Conservation (phyloP, 1,284 basidiomycete species). For the Heterobasidion parviporum region DNA sequence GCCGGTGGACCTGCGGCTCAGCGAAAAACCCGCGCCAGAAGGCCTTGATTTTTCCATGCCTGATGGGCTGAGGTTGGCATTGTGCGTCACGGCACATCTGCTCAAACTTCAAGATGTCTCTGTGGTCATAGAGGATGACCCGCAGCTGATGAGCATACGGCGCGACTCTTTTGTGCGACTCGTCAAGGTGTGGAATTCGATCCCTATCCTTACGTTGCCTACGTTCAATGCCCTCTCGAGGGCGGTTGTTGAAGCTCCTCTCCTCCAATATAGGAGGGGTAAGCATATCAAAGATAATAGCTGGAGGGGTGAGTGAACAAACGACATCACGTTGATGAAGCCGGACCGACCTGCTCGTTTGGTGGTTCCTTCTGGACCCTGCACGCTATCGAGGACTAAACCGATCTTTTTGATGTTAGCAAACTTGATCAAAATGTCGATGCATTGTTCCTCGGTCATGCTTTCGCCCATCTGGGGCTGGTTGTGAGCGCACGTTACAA, state of each 20-base stretch:
- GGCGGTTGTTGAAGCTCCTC: conserved; percentile 35
- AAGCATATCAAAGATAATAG: conserved; percentile 47
- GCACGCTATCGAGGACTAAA: conserved; percentile 30
- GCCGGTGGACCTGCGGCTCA: conserved; percentile 31
- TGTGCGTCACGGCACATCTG: conserved; percentile 5
- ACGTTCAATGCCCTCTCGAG: conserved; percentile 2
- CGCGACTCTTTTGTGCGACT: conserved; percentile 40
- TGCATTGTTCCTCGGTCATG: conserved; percentile 32
- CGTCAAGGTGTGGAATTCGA: conserved; percentile 41
- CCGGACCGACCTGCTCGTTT: not conserved
- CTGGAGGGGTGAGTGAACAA: conserved; percentile 19
- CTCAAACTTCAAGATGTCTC: conserved; percentile 21
- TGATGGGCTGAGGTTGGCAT: conserved; percentile 9
- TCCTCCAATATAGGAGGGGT: conserved; percentile 46
- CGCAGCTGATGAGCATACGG: conserved; percentile 59
- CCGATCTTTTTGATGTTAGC: conserved; percentile 46
- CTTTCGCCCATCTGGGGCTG: conserved; percentile 28
- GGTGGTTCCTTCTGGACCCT: conserved; percentile 14
- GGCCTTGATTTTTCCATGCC: conserved; percentile 27
- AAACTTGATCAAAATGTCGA: conserved; percentile 41
- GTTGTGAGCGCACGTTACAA: not conserved
- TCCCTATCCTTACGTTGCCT: conserved; percentile 28
- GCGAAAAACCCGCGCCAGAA: conserved; percentile 36
- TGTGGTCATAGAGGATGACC: conserved; percentile 32
- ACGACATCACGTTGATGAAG: not conserved